Evolutionary conservation across 768 basidiomycete species (phyloP).

Genomic region (Xerocomus potaroensis): DNA sequence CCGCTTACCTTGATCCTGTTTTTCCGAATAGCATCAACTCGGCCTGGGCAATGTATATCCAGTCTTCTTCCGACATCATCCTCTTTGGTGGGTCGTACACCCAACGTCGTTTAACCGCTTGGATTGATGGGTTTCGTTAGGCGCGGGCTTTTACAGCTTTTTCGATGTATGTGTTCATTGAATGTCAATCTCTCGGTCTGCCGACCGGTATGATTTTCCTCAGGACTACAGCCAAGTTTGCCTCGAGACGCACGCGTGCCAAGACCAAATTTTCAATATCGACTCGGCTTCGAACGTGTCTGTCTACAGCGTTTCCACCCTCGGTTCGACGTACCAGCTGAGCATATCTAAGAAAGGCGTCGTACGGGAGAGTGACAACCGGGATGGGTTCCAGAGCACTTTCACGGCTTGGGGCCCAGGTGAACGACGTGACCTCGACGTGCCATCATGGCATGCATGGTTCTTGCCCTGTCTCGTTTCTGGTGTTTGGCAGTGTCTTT

Average conservation of each 20-base stretch:
- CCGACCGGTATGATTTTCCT: not conserved
- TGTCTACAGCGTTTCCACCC: conserved; percentile 44
- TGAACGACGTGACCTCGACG: not conserved
- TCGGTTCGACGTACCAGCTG: conserved; percentile 39
- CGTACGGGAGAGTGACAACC: conserved; percentile 32
- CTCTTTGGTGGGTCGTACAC: too few species aligned
- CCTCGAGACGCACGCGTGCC: conserved; percentile 33
- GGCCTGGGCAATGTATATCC: conserved; percentile 17
- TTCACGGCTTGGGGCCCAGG: conserved; percentile 27
- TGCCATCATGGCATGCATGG: not conserved
- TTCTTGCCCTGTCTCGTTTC: not conserved
- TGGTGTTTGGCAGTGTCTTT: not conserved
- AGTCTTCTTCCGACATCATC: conserved; percentile 37
- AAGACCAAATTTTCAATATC: conserved; percentile 40
- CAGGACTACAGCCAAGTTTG: conserved; percentile 40
- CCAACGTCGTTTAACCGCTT: too few species aligned
- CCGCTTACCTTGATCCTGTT: conserved; percentile 37
- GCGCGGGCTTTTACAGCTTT: conserved; percentile 49
- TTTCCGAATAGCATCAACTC: conserved; percentile 11
- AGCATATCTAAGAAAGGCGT: conserved; percentile 34
- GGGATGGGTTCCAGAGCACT: conserved; percentile 40
- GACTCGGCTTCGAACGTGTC: conserved; percentile 35
- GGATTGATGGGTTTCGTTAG: too few species aligned
- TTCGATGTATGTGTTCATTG: conserved; percentile 31
- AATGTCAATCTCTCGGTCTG: not conserved